Base-by-base conservation (phyloP, 164 flowering plant species). In the Saururus chinensis region DNA sequence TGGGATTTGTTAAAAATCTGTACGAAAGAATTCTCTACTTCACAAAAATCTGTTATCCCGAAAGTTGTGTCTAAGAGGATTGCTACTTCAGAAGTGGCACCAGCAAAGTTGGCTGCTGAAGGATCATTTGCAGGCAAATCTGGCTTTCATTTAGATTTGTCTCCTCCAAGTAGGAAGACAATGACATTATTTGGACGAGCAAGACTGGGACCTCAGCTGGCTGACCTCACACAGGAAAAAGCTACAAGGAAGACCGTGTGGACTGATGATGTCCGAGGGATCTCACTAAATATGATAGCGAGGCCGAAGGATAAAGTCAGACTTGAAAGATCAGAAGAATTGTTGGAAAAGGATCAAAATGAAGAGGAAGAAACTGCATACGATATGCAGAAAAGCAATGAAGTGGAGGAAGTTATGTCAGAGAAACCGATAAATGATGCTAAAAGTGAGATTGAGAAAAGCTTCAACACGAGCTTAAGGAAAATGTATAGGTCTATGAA, bases 141-240 rank as follows among this genome's bases (percentile, higher is more conserved):
- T 37, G 66, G 70, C 60, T 66, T 60, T 6, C 25, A 42, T 23
- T 60, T 75, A 69, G 67, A 68, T 61, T 65, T 75, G 56, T 80
- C 81, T 70, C 78, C 87, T 17, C 78, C 83, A 57, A 70, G 68
- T 63, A 76, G 64, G 62, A 68, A 80, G 12, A 72, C 76, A 8
- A 24, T 91, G 59, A 88, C 95, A 12, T 72, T 91, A 68, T 91
- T 91, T 74, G 96, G 96, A 57, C 77, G 86, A 73, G 92, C 92
- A 56, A 83, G 96, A 64, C 68, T 74, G 22, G 81, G 83, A 20
- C 59, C 75, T 17, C 66, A 59, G 14, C 4, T 17, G 14, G 7
- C 49, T 45, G 80, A 70, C 57, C 68, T 73, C 69, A 59, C 35
- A 52, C 59, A 59, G 42, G 21, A 30, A 23, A 59, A 40, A 20